A percentile compares a stretch with the other conserved stretches of the same genome.
Evolutionary conservation across 148 eudicot genomes (phyloP).

Genomic region (Arctostaphylos glauca): DNA sequence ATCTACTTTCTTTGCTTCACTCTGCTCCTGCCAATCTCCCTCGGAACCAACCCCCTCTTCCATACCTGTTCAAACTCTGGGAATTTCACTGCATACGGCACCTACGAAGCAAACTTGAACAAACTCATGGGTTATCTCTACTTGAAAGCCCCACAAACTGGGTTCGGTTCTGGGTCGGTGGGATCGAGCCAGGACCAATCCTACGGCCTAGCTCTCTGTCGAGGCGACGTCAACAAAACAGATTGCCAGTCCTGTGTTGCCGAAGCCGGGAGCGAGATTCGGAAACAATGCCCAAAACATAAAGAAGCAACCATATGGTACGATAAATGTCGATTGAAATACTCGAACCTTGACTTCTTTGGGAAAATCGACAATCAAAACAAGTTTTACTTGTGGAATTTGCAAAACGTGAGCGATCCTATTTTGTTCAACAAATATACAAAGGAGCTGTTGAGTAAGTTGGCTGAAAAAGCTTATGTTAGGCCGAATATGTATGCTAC

Average conservation of each 20-base stretch:
- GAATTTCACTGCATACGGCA: slow-evolving; percentile 18
- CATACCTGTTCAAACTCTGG: slow-evolving; percentile 16
- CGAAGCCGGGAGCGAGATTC: slow-evolving; percentile 21
- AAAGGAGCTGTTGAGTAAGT: slow-evolving; percentile 17
- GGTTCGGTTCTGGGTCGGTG: slow-evolving; percentile 26
- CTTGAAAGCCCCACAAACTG: slow-evolving; percentile 21
- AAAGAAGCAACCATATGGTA: slow-evolving; percentile 41
- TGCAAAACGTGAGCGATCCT: slow-evolving; percentile 4
- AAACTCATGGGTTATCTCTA: slow-evolving; percentile 20
- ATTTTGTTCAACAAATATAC: slow-evolving; percentile 18
- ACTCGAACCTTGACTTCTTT: slow-evolving; percentile 29
- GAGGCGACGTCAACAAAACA: slow-evolving; percentile 28
- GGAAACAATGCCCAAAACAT: slow-evolving; percentile 18
- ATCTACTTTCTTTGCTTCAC: slow-evolving; percentile 2
- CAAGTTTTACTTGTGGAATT: slow-evolving; percentile 13
- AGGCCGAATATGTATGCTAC: slow-evolving; percentile 14
- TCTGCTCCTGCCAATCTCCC: not conserved
- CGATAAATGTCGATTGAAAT: slow-evolving; percentile 37
- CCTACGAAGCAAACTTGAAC: slow-evolving; percentile 24
- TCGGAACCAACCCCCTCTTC: slow-evolving; percentile 19
- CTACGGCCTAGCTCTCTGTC: slow-evolving; percentile 39
- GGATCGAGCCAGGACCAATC: slow-evolving; percentile 16
- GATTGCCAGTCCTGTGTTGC: slow-evolving; percentile 33
- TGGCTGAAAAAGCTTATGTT: not conserved
- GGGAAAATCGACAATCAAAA: slow-evolving; percentile 24